Percentiles rank a stretch among this genome's conserved stretches.
These are phyloP conservation scores for Colletotrichum scovillei DNA, from an alignment of 2,329 filamentous ascomycete genomes.

Conservation along the genomic window DNA sequence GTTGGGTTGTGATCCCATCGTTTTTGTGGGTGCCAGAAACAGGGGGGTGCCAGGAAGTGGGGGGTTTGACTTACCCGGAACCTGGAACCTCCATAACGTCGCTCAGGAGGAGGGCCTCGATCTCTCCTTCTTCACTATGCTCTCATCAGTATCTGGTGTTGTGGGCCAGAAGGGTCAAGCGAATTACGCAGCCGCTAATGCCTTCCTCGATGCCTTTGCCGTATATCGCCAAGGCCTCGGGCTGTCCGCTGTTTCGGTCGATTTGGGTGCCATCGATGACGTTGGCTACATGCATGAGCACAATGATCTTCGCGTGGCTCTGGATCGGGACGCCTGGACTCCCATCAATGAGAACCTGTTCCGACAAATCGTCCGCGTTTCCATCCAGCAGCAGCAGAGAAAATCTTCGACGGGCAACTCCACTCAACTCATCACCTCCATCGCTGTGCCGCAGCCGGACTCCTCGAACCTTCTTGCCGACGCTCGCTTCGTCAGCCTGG, in stretches of 20 bases:
- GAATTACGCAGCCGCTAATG: conserved; percentile 49
- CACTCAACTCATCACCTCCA: no score
- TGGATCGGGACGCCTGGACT: no score
- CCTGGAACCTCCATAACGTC: conserved; percentile 51
- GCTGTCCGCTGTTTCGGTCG: not conserved
- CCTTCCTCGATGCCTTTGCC: conserved; percentile 46
- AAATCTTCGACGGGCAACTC: no score
- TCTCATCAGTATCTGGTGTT: conserved; percentile 45
- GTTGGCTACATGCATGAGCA: not conserved
- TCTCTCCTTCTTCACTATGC: conserved; percentile 50
- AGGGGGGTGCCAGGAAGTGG: no score
- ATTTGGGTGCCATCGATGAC: conserved; percentile 2
- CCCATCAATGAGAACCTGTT: no score
- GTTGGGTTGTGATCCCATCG: no score
- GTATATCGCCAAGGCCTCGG: conserved; percentile 34
- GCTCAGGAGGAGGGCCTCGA: conserved; percentile 36
- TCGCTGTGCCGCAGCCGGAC: no score
- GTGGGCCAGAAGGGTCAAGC: conserved; percentile 46
- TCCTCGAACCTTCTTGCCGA: no score
- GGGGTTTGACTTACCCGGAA: no score
- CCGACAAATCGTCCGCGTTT: no score
- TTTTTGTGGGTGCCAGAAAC: no score
- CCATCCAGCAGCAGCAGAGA: not conserved
- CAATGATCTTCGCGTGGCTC: not conserved
- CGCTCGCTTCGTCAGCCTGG: no score